Evolutionary conservation across 345 rosid genomes (phyloP), one percentile per base, ranked within the genome.

Genomic region (Salix arbutifolia): DNA sequence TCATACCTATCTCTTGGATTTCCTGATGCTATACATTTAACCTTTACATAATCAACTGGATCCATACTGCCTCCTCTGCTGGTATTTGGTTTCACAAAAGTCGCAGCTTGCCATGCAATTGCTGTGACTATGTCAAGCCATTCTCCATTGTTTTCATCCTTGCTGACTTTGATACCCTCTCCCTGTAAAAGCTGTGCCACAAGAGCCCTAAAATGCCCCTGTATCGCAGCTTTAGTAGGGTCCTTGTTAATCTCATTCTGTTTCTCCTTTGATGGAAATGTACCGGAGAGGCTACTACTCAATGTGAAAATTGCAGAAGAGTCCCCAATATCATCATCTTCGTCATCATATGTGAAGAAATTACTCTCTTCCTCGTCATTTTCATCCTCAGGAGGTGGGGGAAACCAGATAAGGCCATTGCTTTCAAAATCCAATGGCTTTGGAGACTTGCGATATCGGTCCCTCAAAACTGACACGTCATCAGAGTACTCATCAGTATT

Each of bases 41-140:
- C 90, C 84, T 96, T 94, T 78, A 96, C 97, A 81, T 96, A 96
- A 76, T 96, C 84, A 72, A 79, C 91, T 5, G 99, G 99, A 85
- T 96, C 99, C 99, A 96, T 96, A 85, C 98, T 96, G 78, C 98
- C 99, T 31, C 98, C 99, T 77, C 83, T 89, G 84, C 97, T 91
- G 76, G 97, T 96, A 85, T 96, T 97, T 16, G 99, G 99, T 83
- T 91, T 96, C 76, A 96, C 97, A 82, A 87, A 96, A 80, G 78
- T 92, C 0, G 99, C 99, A 81, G 98, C 98, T 86, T 94, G 97
- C 97, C 95, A 92, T 17, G 99, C 97, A 77, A 94, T 52, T 74
- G 80, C 61, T 11, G 98, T 90, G 77, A 96, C 87, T 74, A 91
- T 86, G 82, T 91, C 96, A 72, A 92, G 86, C 99, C 99, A 96